Evolutionary conservation across 2,329 filamentous ascomycete species (phyloP).

Genomic region (Aaosphaeria arxii): DNA sequence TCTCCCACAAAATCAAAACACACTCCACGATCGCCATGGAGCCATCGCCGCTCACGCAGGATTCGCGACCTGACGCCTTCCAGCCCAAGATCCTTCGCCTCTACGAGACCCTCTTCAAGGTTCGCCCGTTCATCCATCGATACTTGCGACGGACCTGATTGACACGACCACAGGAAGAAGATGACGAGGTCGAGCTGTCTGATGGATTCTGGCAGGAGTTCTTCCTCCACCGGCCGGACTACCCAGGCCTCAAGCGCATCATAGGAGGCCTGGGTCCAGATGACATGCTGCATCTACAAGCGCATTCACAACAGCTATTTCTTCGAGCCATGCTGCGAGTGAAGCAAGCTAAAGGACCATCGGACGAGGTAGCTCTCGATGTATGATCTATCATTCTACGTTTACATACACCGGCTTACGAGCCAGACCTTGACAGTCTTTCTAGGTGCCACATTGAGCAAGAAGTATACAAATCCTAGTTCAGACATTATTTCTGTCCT

Average conservation of each 20-base stretch:
- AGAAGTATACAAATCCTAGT: conserved; percentile 92
- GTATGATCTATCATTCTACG: conserved; percentile 50
- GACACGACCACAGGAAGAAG: conserved; percentile 40
- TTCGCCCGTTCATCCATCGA: conserved; percentile 25
- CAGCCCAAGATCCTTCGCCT: conserved; percentile 91
- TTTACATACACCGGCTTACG: conserved; percentile 39
- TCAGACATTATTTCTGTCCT: conserved; percentile 91
- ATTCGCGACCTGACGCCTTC: conserved; percentile 84
- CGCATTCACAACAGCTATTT: conserved; percentile 76
- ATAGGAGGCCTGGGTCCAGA: conserved; percentile 70
- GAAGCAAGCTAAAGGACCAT: conserved; percentile 57
- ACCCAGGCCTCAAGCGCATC: conserved; percentile 62
- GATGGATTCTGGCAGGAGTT: conserved; percentile 97
- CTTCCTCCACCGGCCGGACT: conserved; percentile 84
- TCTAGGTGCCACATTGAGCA: conserved; percentile 75
- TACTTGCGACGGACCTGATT: conserved; percentile 8
- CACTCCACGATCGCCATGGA: conserved; percentile 58
- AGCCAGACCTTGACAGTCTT: conserved; percentile 84
- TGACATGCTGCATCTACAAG: conserved; percentile 72
- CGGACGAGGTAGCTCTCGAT: conserved; percentile 79
- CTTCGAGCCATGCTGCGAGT: conserved; percentile 67
- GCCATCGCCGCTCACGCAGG: conserved; percentile 88
- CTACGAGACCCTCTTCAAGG: conserved; percentile 77
- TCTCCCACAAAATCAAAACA: not conserved
- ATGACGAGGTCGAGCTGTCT: conserved; percentile 66